Percentiles rank a stretch among this genome's conserved stretches.
Evolutionary conservation across 495 filamentous ascomycete genomes (phyloP).

Genomic region (Articulospora tetracladia): DNA sequence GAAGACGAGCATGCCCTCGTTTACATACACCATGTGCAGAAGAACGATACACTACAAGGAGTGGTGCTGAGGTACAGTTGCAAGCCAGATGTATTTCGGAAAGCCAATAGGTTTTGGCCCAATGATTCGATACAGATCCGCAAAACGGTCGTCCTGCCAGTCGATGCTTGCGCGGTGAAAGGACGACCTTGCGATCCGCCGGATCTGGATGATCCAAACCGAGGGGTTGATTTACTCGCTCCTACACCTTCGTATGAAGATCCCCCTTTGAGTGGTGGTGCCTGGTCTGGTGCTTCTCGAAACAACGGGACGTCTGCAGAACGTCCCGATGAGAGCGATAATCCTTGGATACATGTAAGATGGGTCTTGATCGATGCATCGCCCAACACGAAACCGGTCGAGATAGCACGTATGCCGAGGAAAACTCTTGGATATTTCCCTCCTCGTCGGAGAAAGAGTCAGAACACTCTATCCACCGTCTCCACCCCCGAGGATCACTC

Average conservation of each 20-base stretch:
- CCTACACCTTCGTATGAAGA: constrained; percentile 33
- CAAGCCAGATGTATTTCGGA: constrained; percentile 69
- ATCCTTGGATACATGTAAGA: constrained; percentile 76
- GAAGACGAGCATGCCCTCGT: constrained; percentile 71
- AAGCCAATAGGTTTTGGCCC: constrained; percentile 91
- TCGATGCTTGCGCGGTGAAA: constrained; percentile 84
- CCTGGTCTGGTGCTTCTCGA: constrained; percentile 12
- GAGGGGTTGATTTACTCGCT: constrained; percentile 41
- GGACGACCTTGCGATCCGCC: constrained; percentile 57
- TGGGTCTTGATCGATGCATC: constrained; percentile 79
- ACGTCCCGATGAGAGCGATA: constrained; percentile 20
- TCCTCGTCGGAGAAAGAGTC: constrained; percentile 76
- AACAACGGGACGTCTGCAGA: constrained; percentile 21
- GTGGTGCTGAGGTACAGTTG: constrained; percentile 89
- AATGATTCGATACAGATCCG: constrained; percentile 83
- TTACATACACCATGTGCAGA: constrained; percentile 84
- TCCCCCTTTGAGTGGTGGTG: constrained; percentile 14
- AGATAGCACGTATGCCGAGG: constrained; percentile 82
- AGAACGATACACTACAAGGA: constrained; percentile 81
- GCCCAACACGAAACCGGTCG: constrained; percentile 53
- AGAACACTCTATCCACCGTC: constrained; percentile 52
- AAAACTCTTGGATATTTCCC: constrained; percentile 88
- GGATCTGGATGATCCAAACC: constrained; percentile 18
- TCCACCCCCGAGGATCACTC: constrained; percentile 61
- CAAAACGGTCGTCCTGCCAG: constrained; percentile 77